phyloP scores from a whole-genome alignment of 176 grass and related monocot species.

The Oryza meridionalis region DNA sequence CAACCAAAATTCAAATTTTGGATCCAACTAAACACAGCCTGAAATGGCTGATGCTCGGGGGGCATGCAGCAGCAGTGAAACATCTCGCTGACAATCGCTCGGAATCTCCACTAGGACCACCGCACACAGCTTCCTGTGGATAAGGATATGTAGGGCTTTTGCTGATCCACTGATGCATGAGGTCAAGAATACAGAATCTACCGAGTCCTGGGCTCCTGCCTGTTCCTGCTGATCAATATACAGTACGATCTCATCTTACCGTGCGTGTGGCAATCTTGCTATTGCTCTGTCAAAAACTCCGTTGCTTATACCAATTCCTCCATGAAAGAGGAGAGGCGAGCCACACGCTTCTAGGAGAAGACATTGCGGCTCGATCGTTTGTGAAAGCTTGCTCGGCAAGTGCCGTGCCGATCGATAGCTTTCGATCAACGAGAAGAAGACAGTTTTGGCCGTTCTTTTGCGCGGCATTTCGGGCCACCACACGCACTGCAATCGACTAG shows the following conservation, averaged over 20 bases:
- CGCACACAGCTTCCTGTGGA: neutral
- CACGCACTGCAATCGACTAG: neutral
- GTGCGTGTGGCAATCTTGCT: neutral
- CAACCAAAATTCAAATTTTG: too few species aligned
- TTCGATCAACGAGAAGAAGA: neutral
- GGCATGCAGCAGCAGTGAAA: neutral
- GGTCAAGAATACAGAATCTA: neutral
- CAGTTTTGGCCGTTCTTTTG: neutral
- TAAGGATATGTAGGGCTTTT: neutral
- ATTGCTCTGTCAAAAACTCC: neutral
- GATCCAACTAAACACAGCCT: too few species aligned
- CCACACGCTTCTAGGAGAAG: neutral
- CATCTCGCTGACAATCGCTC: neutral
- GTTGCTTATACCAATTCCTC: neutral
- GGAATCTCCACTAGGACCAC: neutral
- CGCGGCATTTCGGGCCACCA: slow-evolving; percentile 1
- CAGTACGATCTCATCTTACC: neutral
- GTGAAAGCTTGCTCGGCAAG: too few species aligned
- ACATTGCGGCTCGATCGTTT: neutral
- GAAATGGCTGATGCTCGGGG: too few species aligned
- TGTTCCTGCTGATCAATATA: neutral
- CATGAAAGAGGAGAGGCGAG: neutral
- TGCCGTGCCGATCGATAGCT: too few species aligned
- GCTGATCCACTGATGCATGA: neutral
- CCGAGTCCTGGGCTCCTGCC: neutral